Conservation (phyloP, 495 filamentous ascomycete genomes). For the Talaromyces liani region DNA sequence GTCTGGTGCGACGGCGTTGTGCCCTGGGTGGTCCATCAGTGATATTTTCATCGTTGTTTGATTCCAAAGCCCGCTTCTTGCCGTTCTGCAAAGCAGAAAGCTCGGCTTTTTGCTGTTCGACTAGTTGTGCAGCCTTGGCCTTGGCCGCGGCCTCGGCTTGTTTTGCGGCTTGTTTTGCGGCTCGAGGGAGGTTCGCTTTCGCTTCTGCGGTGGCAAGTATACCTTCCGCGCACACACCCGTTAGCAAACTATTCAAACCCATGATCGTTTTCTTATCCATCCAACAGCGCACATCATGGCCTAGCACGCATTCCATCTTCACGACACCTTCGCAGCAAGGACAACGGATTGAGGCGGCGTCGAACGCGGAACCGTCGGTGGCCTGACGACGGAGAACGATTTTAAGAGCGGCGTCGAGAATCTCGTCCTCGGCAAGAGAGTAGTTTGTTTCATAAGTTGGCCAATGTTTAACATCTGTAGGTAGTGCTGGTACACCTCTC, state of each 20-base stretch:
- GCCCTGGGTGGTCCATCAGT: not conserved
- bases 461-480: not conserved
- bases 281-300: not conserved
- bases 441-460: not conserved
- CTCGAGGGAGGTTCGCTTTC: not conserved
- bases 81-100: not conserved
- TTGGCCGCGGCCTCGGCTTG: not conserved
- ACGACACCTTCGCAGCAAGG: conserved; percentile 3
- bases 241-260: conserved; percentile 1
- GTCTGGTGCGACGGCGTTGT: not conserved
- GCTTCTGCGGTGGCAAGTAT: not conserved
- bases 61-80: conserved; percentile 4
- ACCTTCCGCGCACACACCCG: not conserved
- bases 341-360: not conserved
- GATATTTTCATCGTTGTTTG: not conserved
- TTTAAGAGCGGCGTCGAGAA: not conserved
- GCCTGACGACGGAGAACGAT: not conserved
- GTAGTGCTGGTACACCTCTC: not conserved
- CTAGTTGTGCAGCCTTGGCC: not conserved
- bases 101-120: not conserved
- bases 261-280: not conserved
- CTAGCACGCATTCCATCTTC: not conserved
- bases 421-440: conserved; percentile 2
- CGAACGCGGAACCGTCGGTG: not conserved
- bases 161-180: not conserved